phyloP scores from a whole-genome alignment of 2,329 filamentous ascomycete species.

The Colletotrichum musicola region DNA sequence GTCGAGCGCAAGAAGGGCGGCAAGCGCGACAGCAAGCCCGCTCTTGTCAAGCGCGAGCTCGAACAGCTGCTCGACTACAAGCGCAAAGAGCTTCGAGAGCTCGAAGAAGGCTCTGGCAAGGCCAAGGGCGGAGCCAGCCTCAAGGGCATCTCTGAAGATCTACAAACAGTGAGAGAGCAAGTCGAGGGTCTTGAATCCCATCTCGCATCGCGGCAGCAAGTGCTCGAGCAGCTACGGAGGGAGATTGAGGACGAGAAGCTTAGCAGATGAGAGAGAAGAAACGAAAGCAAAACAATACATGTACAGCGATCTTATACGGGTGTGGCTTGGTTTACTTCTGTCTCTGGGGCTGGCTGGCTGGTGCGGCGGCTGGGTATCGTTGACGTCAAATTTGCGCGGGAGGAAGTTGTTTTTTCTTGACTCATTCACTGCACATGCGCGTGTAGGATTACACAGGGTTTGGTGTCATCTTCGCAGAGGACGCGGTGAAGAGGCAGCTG shows the following conservation, averaged over 20 bases:
- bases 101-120: constrained; percentile 79
- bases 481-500: not conserved
- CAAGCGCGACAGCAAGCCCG: constrained; percentile 83
- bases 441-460: constrained; percentile 25
- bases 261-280: constrained; percentile 52
- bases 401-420: constrained; percentile 22
- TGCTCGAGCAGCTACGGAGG: constrained; percentile 80
- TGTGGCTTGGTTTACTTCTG: not conserved
- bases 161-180: constrained; percentile 92
- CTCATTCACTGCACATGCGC: constrained; percentile 20
- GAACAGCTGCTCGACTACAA: constrained; percentile 97
- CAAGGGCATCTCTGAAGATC: constrained; percentile 84
- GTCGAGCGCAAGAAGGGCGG: constrained; percentile 73
- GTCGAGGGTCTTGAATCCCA: constrained; percentile 91
- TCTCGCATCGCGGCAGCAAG: constrained; percentile 79
- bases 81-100: constrained; percentile 79
- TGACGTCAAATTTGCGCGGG: constrained; percentile 15
- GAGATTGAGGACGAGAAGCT: constrained; percentile 91
- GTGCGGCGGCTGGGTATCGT: constrained; percentile 16
- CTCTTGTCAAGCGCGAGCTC: constrained; percentile 92
- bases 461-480: not conserved
- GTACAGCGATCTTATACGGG: not conserved
- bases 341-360: constrained; percentile 16
- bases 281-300: not conserved
- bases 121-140: constrained; percentile 78